Evolutionary conservation across 805 yeast species (phyloP), one percentile per base, ranked within the genome.

Genomic region (Grigorovia humatica): DNA sequence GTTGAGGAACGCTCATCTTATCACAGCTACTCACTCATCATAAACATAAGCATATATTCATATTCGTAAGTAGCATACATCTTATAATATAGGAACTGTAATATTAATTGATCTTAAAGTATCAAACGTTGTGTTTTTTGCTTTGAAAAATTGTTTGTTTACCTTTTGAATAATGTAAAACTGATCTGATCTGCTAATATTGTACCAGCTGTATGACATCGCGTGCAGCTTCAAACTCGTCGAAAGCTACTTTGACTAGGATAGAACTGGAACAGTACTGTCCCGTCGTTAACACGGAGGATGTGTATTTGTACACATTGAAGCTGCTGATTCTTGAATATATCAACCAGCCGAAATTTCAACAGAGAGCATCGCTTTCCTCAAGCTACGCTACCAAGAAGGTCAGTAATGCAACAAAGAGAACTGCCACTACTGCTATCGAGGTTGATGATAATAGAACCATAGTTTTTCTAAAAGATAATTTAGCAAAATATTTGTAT

Each of bases 281-380:
- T 6, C 52, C 54, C 18, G 42, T 20, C 7, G 49, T 55, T 2
- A 38, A 38, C 8, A 49, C 48, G 5, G 48, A 49, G 15, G 70
- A 67, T 32, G 65, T 80, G 2, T 83, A 83, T 57, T 73, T 74
- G 47, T 72, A 76, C 32, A 73, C 82, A 1, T 60, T 84, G 46
- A 80, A 81, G 58, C 65, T 81, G 7, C 62, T 83, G 2, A 64
- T 85, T 12, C 62, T 85, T 18, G 83, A 80, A 47, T 82, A 84
- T 58, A 68, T 77, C 50, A 79, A 75, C 52, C 88, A 82, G 63
- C 86, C 86, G 1, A 66, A 88, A 41, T 83, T 82, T 67, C 66
- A 74, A 17, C 47, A 49, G 18, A 18, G 44, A 53, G 48, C 50
- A 15, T n/a, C 50, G 8, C 29, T 40, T 32, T 27, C 50, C 7